These are phyloP conservation scores for Hygrophila difformis DNA, from an alignment of 257 asterid species.

Conservation along the genomic window DNA sequence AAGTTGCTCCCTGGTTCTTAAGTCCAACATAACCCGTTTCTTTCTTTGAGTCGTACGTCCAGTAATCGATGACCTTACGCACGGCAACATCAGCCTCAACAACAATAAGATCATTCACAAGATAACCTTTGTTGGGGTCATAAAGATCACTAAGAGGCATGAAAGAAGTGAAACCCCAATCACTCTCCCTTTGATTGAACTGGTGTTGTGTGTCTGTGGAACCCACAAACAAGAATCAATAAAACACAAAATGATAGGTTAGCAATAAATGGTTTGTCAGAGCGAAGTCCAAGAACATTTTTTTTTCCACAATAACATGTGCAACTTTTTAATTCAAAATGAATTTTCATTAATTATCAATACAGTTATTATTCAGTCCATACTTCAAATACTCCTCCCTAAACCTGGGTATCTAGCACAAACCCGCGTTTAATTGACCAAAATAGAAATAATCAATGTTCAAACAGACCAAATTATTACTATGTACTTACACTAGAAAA, in stretches of 20 bases:
- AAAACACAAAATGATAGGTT: constrained; percentile 14
- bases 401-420: no score
- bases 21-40: constrained; percentile 98
- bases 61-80: constrained; percentile 84
- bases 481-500: no score
- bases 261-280: constrained; percentile 13
- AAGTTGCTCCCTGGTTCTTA: constrained; percentile 98
- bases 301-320: no score
- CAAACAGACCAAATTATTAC: no score
- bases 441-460: no score
- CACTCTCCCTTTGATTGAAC: constrained; percentile 93
- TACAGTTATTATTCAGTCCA: no score
- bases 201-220: constrained; percentile 90
- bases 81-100: constrained; percentile 98
- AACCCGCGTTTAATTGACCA: no score
- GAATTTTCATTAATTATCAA: no score
- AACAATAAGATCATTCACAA: constrained; percentile 68
- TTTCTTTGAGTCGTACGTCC: constrained; percentile 95
- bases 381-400: no score
- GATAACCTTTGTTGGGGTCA: constrained; percentile 86
- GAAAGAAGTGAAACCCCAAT: constrained; percentile 98
- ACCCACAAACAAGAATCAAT: constrained; percentile 13
- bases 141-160: constrained; percentile 90
- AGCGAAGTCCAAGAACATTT: not conserved
- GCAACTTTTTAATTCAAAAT: no score